Evolutionary conservation across 441 rosid species (phyloP).

Genomic region (Erodium texanum): DNA sequence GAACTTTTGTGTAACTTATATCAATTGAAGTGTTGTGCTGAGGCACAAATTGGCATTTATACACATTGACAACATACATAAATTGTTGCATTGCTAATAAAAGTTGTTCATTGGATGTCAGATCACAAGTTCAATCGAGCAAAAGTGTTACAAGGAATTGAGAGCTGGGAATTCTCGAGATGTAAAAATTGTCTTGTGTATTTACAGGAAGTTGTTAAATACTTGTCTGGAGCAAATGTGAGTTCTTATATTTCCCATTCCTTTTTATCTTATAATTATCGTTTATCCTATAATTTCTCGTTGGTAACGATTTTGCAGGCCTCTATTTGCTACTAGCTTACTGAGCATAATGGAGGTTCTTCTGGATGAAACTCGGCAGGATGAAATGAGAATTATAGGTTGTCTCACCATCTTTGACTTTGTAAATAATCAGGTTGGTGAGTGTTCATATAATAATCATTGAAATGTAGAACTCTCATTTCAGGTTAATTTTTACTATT

Average conservation of each 20-base stretch:
- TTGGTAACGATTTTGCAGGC: conserved; percentile 42
- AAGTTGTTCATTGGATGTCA: conserved; percentile 18
- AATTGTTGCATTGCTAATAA: background rate
- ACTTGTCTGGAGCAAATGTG: conserved; percentile 91
- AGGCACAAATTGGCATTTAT: background rate
- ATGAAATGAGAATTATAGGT: conserved; percentile 66
- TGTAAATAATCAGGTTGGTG: conserved; percentile 63
- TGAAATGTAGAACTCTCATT: background rate
- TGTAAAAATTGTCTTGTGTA: conserved; percentile 70
- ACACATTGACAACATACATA: background rate
- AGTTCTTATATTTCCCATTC: conserved; percentile 27
- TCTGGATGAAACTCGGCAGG: conserved; percentile 66
- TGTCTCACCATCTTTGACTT: conserved; percentile 76
- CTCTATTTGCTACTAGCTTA: conserved; percentile 78
- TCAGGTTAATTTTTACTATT: background rate
- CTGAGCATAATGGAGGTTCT: conserved; percentile 62
- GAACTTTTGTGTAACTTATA: conserved; percentile 3
- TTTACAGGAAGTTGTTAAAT: conserved; percentile 62
- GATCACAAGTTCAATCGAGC: conserved; percentile 74
- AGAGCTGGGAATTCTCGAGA: conserved; percentile 66
- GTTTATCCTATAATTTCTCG: conserved; percentile 2
- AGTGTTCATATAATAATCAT: background rate
- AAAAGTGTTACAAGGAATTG: conserved; percentile 79
- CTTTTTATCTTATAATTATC: conserved; percentile 5
- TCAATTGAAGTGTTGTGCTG: background rate